Percentiles rank a stretch among this genome's conserved stretches.
phyloP scores from a whole-genome alignment of 2,329 filamentous ascomycete genomes.

The Penicillium aurantiogriseum region DNA sequence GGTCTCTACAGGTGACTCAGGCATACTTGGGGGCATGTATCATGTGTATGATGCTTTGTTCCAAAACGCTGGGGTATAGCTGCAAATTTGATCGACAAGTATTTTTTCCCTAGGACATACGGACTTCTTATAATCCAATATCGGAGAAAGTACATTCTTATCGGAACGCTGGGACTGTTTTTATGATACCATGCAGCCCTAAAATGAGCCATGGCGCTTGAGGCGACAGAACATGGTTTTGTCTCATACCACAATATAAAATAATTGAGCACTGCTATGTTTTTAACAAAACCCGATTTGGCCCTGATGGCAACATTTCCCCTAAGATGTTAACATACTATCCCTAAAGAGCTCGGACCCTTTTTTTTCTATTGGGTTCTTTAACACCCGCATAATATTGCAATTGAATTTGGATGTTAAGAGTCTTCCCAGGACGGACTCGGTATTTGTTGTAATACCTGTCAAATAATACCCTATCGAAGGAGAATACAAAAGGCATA shows the following conservation, averaged over 20 bases:
- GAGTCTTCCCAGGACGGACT: neutral
- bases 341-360: neutral
- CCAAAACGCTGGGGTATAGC: neutral
- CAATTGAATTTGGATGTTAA: too few relatives aligned
- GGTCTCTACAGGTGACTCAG: neutral
- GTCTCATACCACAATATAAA: neutral
- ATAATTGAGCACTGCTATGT: neutral
- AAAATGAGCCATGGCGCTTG: neutral
- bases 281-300: neutral
- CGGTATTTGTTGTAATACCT: neutral
- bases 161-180: neutral
- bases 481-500: neutral
- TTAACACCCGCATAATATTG: neutral
- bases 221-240: neutral
- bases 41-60: neutral
- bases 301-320: neutral
- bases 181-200: constrained; percentile 1
- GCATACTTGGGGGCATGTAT: neutral
- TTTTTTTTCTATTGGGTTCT: neutral
- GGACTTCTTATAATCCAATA: neutral
- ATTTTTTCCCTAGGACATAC: neutral
- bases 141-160: neutral
- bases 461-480: neutral
- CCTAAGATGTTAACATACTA: constrained; percentile 1
- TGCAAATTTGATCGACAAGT: too few relatives aligned